Base-by-base conservation (phyloP, 2,329 filamentous ascomycete species). In the Endoconidiophora laricicola region DNA sequence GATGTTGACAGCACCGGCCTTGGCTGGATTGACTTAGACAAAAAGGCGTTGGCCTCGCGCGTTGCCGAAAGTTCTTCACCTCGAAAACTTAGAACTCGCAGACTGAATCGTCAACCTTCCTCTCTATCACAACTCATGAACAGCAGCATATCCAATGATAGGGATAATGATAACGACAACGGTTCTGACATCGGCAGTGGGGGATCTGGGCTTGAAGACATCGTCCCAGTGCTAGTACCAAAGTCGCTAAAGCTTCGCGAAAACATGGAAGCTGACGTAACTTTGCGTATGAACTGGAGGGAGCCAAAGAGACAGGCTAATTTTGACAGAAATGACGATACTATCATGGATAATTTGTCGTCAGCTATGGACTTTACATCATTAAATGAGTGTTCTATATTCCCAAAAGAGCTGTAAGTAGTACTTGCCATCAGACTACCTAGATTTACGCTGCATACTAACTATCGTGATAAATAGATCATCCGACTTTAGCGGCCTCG, bases 1-100 rank as follows among this genome's bases (percentile, higher is more conserved):
- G 43, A 44, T 36, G 45, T 40, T 12, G 42, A 48, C 10, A 42
- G 41, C 22, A 20, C 52, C 12, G 26, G 23, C 9, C 42, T 48
- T 18, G 52, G 52, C 16, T 51, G 49, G 48, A 54, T 54, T 41
- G 52, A 54, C 24, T n/a, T 54, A 12, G 52, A 45, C n/a, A 47
- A 26, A 16, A 48, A 36, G 7, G 26, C 24, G 12, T 14, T 39
- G 6, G 44, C 18, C 10, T 29, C 26, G 20, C 44, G 44, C 14
- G 43, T 33, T 12, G 10, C 23, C 16, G 39, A 37, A 20, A 14
- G 40, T 7, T 20, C 44, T 50, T 4, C 14, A 16, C 3, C 48
- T 48, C 18, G 44, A 3, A 36, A 41, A 7, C 22, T 50, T 1
- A 47, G 44, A 14, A 46, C 50, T n/a, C 46, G 46, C 4, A 46